Evolutionary conservation across 441 rosid species (phyloP).

Genomic region (Jatropha multifida): DNA sequence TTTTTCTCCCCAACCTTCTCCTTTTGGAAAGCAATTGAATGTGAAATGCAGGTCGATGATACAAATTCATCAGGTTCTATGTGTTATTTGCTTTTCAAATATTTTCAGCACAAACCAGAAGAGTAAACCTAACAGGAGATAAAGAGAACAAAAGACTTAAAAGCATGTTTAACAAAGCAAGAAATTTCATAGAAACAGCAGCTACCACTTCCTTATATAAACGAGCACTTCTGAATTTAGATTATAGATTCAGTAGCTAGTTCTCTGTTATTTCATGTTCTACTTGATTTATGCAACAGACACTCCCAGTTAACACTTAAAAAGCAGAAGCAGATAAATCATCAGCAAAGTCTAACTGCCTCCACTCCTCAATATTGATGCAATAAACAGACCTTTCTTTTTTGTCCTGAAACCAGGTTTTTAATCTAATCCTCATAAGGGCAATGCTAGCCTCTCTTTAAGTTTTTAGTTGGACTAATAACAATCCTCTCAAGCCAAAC

Average conservation of each 20-base stretch:
- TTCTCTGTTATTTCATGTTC: background rate
- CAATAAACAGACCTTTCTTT: background rate
- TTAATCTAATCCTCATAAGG: background rate
- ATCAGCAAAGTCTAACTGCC: background rate
- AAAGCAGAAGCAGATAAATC: background rate
- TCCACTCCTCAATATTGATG: background rate
- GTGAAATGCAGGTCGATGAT: background rate
- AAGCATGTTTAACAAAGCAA: background rate
- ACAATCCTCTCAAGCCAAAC: background rate
- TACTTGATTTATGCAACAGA: background rate
- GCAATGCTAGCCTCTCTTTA: background rate
- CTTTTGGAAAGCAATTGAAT: constrained; percentile 1
- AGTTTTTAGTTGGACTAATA: background rate
- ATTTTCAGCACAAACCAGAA: background rate
- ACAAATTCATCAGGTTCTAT: background rate
- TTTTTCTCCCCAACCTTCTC: background rate
- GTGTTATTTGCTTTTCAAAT: background rate
- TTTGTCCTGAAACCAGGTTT: background rate
- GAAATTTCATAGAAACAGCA: background rate
- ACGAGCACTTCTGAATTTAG: background rate
- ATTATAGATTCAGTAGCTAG: background rate
- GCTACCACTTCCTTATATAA: background rate
- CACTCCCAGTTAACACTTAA: background rate
- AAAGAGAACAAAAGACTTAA: background rate
- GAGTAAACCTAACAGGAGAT: background rate